Evolutionary conservation across 2,329 filamentous ascomycete species (phyloP).

Genomic region (Orbilia oligospora): DNA sequence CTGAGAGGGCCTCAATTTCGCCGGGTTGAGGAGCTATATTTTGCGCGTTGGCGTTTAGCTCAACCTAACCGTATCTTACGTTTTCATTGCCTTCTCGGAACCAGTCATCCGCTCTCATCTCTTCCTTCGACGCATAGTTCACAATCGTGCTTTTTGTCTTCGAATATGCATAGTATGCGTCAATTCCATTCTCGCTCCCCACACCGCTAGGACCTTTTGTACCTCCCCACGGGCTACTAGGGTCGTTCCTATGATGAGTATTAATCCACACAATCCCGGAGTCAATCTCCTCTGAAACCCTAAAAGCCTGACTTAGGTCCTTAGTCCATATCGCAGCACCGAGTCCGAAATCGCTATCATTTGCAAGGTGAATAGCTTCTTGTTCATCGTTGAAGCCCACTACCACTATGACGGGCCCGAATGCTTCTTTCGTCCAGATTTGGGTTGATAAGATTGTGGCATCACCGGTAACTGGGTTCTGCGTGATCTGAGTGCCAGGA

Average conservation of each 20-base stretch:
- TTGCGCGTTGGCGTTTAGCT: background rate
- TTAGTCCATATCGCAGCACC: slow-evolving; percentile 61
- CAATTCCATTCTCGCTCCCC: slow-evolving; percentile 80
- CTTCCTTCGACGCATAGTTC: slow-evolving; percentile 75
- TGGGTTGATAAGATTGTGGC: slow-evolving; percentile 66
- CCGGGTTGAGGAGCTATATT: background rate
- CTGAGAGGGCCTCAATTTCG: background rate
- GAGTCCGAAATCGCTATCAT: slow-evolving; percentile 70
- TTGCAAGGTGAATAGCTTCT: slow-evolving; percentile 70
- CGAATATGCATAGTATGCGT: slow-evolving; percentile 73
- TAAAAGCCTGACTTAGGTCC: slow-evolving; percentile 65
- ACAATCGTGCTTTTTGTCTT: slow-evolving; percentile 77
- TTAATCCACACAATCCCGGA: slow-evolving; percentile 70
- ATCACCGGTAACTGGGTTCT: slow-evolving; percentile 16
- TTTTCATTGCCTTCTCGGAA: slow-evolving; percentile 74
- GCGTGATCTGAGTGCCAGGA: slow-evolving; percentile 20
- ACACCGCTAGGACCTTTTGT: slow-evolving; percentile 75
- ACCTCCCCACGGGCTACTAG: slow-evolving; percentile 79
- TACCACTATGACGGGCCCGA: slow-evolving; percentile 71
- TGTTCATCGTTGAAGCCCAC: slow-evolving; percentile 70
- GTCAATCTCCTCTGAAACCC: slow-evolving; percentile 69
- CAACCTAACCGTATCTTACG: slow-evolving; percentile 73
- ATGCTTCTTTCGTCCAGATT: slow-evolving; percentile 70
- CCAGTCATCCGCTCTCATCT: slow-evolving; percentile 76
- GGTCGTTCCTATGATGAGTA: slow-evolving; percentile 79